Evolutionary conservation across 192 early-diverging fungal species (phyloP), one percentile per base, ranked within the genome.

Genomic region (Coemansia sp.): DNA sequence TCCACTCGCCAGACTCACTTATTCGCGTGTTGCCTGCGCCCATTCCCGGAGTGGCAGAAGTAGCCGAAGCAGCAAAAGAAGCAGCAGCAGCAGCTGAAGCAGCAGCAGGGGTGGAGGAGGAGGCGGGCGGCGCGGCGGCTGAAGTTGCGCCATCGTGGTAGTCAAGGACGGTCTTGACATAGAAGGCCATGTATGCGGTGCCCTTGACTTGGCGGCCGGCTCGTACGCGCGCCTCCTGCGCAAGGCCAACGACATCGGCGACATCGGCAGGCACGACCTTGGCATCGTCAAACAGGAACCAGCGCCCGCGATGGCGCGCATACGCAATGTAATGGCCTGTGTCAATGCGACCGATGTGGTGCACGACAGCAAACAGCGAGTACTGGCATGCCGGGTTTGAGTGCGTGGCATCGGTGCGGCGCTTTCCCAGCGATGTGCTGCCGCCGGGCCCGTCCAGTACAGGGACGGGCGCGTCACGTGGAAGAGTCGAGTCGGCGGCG

Each of bases 291-390:
- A 97, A 93, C 25, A 77, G 71, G 69, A 90, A 96, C 94, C 95
- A 98, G 86, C 92, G 70, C 14, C 85, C 87, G 19, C 95, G 87
- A 49, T 85, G 85, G 61, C 86, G 85, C 8, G 89, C 91, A 71
- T 86, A 94, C 25, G 91, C 89, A 4, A 89, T 94, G 71, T 99
- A 99, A 73, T 99, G 97, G 19, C 97, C 97, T 0, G 96, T 94
- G 57, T 99, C 93, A 66, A 97, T 72, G 61, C 87, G 87, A 14
- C 97, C 97, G 53, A 88, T 84, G 62, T 99, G 97, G 52, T 92
- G 91, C 40, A 98, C 88, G 15, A 99, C 91, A 10, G 93, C 93
- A 83, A 97, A 97, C 22, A 99, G 76, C 8, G 84, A 82, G 64
- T 98, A 98, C 57, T 85, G 73, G 76, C 91, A 90, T 2, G 89